These are phyloP conservation scores for Botryosphaeria dothidea DNA, from an alignment of 2,329 filamentous ascomycete genomes.

Conservation along the genomic window DNA sequence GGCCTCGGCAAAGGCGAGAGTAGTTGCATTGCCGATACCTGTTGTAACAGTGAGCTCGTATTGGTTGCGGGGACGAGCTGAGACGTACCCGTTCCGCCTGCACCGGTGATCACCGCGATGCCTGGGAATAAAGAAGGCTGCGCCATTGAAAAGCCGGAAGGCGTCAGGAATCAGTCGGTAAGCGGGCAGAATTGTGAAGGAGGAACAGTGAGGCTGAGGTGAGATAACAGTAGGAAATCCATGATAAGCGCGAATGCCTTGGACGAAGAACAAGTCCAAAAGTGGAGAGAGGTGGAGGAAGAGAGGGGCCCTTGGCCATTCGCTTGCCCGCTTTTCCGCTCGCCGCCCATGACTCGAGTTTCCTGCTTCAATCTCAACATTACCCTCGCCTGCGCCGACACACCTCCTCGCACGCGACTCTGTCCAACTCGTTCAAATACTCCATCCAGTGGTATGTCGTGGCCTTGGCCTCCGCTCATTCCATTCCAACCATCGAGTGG, in stretches of 20 bases:
- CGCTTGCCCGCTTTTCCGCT: neutral
- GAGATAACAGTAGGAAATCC: neutral
- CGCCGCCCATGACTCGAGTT: neutral
- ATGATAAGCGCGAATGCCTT: neutral
- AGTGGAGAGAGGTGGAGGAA: slow-evolving; percentile 6
- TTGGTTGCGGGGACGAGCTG: neutral
- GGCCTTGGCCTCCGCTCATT: too few species aligned
- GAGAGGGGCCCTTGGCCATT: neutral
- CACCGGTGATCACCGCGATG: slow-evolving; percentile 36
- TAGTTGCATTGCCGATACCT: slow-evolving; percentile 60
- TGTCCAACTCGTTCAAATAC: too few species aligned
- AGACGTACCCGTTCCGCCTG: slow-evolving; percentile 33
- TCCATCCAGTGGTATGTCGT: too few species aligned
- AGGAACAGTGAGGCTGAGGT: neutral
- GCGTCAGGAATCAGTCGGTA: neutral
- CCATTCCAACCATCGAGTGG: too few species aligned
- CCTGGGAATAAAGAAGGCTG: slow-evolving; percentile 25
- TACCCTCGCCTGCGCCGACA: neutral
- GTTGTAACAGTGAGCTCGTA: too few species aligned
- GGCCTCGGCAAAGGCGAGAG: slow-evolving; percentile 51
- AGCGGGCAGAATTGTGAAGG: neutral
- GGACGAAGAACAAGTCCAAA: neutral
- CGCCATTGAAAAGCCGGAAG: neutral
- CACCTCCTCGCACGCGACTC: too few species aligned
- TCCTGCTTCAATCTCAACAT: neutral